phyloP scores from a whole-genome alignment of 352 stramenopile genomes.

The Globisporangium barbulae region DNA sequence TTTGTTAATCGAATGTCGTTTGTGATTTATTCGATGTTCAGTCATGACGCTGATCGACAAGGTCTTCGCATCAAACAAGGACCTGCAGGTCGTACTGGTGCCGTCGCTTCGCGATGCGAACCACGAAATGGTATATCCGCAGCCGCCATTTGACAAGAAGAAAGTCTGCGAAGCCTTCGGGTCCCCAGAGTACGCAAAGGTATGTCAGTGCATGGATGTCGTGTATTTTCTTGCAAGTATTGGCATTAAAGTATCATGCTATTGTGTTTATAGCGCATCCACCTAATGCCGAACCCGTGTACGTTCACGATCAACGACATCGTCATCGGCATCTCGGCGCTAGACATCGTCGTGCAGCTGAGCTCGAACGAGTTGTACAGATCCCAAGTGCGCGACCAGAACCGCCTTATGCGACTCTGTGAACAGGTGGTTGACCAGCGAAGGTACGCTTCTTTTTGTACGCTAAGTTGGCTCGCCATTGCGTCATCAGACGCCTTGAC shows the following conservation, averaged over 20 bases:
- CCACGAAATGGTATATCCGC: conserved; percentile 93
- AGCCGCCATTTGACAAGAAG: conserved; percentile 91
- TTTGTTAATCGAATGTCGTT: neutral
- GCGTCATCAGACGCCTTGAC: no score
- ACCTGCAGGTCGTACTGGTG: conserved; percentile 91
- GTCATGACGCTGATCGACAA: conserved; percentile 78
- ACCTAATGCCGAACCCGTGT: conserved; percentile 95
- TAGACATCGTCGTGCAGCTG: conserved; percentile 89
- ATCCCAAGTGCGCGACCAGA: conserved; percentile 52
- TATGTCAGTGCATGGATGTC: conserved; percentile 13
- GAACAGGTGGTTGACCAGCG: conserved; percentile 81
- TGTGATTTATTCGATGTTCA: conserved; percentile 18
- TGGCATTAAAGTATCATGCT: neutral
- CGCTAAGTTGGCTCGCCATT: no score
- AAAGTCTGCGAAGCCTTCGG: conserved; percentile 74
- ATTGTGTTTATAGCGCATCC: conserved; percentile 58
- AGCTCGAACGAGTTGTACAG: conserved; percentile 79
- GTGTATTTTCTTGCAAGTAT: neutral
- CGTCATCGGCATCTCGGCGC: conserved; percentile 90
- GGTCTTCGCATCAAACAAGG: conserved; percentile 42
- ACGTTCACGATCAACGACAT: conserved; percentile 95
- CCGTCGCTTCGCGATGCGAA: conserved; percentile 95
- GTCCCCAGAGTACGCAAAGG: conserved; percentile 54
- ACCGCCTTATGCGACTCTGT: conserved; percentile 69
- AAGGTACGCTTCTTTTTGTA: conserved; percentile 32